Evolutionary conservation across 495 filamentous ascomycete species (phyloP).

Genomic region (Hyphodiscus hymeniophilus): DNA sequence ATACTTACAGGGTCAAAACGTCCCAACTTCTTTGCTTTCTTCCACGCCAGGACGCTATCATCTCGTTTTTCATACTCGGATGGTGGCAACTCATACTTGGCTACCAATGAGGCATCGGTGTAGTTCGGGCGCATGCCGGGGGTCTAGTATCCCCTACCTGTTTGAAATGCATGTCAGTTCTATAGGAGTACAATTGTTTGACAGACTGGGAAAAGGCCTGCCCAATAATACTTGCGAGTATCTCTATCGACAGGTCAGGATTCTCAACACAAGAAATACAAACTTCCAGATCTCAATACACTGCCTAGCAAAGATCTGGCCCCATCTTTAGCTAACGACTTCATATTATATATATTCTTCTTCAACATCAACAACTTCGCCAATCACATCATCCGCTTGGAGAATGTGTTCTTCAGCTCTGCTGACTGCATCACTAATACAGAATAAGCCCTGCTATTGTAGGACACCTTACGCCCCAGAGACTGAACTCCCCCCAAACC

Average conservation of each 20-base stretch:
- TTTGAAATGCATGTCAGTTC: constrained; percentile 1
- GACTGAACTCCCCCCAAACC: background rate
- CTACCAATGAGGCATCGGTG: constrained; percentile 67
- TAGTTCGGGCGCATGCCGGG: constrained; percentile 62
- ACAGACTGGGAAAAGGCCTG: background rate
- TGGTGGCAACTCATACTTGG: constrained; percentile 77
- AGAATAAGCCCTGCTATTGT: too few species aligned
- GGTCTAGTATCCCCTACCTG: constrained; percentile 80
- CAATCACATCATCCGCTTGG: background rate
- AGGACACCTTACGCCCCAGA: too few species aligned
- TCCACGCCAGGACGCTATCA: constrained; percentile 89
- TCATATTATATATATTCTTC: too few species aligned
- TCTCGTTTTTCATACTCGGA: constrained; percentile 74
- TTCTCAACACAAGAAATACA: too few species aligned
- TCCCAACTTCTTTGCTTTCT: constrained; percentile 82
- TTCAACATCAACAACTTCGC: background rate
- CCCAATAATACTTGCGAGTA: too few species aligned
- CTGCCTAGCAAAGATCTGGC: too few species aligned
- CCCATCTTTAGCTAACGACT: too few species aligned
- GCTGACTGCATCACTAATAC: too few species aligned
- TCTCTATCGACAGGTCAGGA: too few species aligned
- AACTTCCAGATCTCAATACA: too few species aligned
- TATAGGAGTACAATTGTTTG: constrained; percentile 14
- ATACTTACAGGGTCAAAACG: constrained; percentile 70
- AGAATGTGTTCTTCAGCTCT: too few species aligned